phyloP scores from a whole-genome alignment of 2,329 filamentous ascomycete species.

The Neoascochyta sp. region DNA sequence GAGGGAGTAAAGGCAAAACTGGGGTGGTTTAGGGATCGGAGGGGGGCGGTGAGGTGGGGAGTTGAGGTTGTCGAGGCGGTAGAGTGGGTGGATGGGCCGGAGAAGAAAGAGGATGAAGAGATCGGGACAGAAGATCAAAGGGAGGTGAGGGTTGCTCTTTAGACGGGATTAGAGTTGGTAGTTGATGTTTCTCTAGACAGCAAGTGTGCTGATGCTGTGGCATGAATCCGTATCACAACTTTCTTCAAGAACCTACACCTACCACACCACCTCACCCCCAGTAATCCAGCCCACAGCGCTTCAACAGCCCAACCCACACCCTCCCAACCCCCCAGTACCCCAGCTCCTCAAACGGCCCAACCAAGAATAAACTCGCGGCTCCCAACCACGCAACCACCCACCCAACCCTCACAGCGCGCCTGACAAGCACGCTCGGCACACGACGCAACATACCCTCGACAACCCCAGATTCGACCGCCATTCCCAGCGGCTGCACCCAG shows the following conservation, averaged over 20 bases:
- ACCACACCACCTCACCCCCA: too few relatives aligned
- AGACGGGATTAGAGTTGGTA: too few relatives aligned
- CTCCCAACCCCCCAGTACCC: too few relatives aligned
- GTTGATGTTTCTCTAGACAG: too few relatives aligned
- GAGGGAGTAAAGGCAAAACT: slow-evolving; percentile 5
- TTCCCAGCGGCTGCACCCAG: slow-evolving; percentile 7
- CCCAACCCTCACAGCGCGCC: neutral
- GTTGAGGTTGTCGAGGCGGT: slow-evolving; percentile 10
- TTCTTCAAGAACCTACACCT: too few relatives aligned
- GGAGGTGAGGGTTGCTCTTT: too few relatives aligned
- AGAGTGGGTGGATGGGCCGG: slow-evolving; percentile 6
- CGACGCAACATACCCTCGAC: slow-evolving; percentile 2
- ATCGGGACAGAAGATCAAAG: neutral
- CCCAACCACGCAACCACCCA: slow-evolving; percentile 3
- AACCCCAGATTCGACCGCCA: slow-evolving; percentile 4
- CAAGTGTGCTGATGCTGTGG: too few relatives aligned
- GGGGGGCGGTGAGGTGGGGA: slow-evolving; percentile 11
- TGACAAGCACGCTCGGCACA: neutral
- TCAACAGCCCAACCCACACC: too few relatives aligned
- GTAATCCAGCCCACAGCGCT: too few relatives aligned
- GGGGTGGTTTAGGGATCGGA: slow-evolving; percentile 12
- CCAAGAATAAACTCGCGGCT: slow-evolving; percentile 3
- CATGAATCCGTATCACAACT: too few relatives aligned
- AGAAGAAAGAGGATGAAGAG: neutral
- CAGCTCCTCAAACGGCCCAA: slow-evolving; percentile 4